Evolutionary conservation across 2,329 filamentous ascomycete species (phyloP).

Genomic region (Grosmannia clavigera): DNA sequence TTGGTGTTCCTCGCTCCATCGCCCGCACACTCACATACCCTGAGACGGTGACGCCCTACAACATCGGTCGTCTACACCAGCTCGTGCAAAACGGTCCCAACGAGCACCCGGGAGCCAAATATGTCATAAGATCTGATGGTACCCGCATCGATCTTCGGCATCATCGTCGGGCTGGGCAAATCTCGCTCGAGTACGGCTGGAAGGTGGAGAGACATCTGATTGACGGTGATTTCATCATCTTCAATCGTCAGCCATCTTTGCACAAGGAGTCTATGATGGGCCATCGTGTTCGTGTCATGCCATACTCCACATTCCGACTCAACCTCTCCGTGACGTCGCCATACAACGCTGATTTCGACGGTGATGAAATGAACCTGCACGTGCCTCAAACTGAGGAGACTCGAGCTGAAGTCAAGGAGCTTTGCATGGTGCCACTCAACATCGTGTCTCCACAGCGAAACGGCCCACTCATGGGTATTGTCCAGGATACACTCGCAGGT

Average conservation of each 20-base stretch:
- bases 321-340: constrained; percentile 96
- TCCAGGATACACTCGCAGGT: constrained; percentile 93
- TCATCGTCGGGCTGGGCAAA: constrained; percentile 75
- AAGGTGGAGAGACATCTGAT: constrained; percentile 96
- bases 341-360: constrained; percentile 99
- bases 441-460: constrained; percentile 98
- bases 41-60: constrained; percentile 94
- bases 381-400: constrained; percentile 97
- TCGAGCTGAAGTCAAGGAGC: constrained; percentile 81
- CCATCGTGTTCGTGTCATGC: constrained; percentile 94
- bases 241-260: constrained; percentile 97
- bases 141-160: constrained; percentile 91
- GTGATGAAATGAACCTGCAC: constrained; percentile 99
- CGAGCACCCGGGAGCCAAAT: constrained; percentile 90
- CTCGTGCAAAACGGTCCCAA: constrained; percentile 90
- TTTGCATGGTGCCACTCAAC: constrained; percentile 96
- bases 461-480: constrained; percentile 96
- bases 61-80: constrained; percentile 82
- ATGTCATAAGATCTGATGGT: constrained; percentile 87
- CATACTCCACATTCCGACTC: constrained; percentile 94
- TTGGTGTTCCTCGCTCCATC: constrained; percentile 90
- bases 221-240: constrained; percentile 95
- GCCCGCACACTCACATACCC: constrained; percentile 90
- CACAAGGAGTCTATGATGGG: constrained; percentile 99
- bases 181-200: constrained; percentile 89